Percentiles rank a stretch among this genome's conserved stretches.
These are phyloP conservation scores for Candida takata DNA, from an alignment of 805 yeast species.

Conservation along the genomic window DNA sequence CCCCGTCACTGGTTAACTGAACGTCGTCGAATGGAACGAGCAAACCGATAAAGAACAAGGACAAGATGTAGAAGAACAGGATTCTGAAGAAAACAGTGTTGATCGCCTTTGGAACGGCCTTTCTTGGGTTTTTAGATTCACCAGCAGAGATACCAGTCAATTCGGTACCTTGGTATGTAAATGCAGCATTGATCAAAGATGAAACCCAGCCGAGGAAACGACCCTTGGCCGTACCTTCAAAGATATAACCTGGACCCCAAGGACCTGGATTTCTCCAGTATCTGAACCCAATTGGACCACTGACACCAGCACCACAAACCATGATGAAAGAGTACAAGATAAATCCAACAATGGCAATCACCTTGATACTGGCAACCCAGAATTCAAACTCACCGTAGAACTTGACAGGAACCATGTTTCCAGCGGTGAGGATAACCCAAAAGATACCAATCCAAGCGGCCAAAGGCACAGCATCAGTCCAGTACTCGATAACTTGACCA, in stretches of 20 bases:
- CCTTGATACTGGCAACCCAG: slow-evolving; percentile 64
- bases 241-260: slow-evolving; percentile 60
- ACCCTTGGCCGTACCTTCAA: slow-evolving; percentile 41
- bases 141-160: slow-evolving; percentile 71
- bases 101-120: slow-evolving; percentile 65
- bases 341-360: slow-evolving; percentile 66
- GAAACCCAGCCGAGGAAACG: slow-evolving; percentile 65
- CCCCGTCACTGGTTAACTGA: slow-evolving; percentile 29
- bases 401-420: slow-evolving; percentile 61
- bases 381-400: slow-evolving; percentile 72
- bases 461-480: slow-evolving; percentile 65
- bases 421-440: slow-evolving; percentile 44
- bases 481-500: slow-evolving; percentile 55
- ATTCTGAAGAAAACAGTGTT: slow-evolving; percentile 64
- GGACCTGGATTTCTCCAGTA: slow-evolving; percentile 79
- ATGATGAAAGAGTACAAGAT: slow-evolving; percentile 57
- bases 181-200: slow-evolving; percentile 67
- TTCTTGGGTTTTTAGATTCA: slow-evolving; percentile 65
- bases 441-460: slow-evolving; percentile 70
- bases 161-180: slow-evolving; percentile 77
- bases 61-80: slow-evolving; percentile 54
- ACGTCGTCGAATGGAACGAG: slow-evolving; percentile 65
- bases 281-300: slow-evolving; percentile 71
- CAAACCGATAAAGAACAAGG: slow-evolving; percentile 63
- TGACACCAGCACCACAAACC: slow-evolving; percentile 68